Conservation (phyloP, 371 early-diverging fungal species). For the Syncephalastrum contaminatum region DNA sequence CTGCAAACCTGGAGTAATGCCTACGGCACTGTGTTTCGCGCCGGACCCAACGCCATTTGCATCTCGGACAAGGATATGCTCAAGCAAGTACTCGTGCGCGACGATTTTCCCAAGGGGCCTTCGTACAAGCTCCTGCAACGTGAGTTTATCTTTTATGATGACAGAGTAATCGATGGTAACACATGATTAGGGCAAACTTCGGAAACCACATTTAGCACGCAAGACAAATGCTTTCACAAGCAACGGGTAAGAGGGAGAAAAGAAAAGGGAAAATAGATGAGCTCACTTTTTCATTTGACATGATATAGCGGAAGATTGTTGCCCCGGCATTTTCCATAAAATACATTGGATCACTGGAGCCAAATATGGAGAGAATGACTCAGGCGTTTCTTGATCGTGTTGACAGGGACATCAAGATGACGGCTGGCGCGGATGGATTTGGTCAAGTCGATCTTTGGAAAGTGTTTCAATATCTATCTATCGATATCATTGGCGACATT, state of each 20-base stretch:
- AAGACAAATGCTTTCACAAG: conserved; percentile 3
- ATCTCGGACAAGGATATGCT: conserved; percentile 11
- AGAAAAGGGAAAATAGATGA: neutral
- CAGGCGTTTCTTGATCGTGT: conserved; percentile 19
- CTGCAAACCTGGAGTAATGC: too few relatives aligned
- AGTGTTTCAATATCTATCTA: conserved; percentile 25
- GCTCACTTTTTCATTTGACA: neutral
- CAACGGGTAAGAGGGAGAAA: conserved; percentile 6
- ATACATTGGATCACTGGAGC: conserved; percentile 40
- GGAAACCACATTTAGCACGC: neutral
- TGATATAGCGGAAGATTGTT: conserved; percentile 28
- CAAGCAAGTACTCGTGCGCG: conserved; percentile 5
- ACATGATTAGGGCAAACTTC: conserved; percentile 6
- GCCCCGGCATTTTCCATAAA: conserved; percentile 41
- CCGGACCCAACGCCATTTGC: neutral
- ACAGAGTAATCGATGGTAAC: neutral
- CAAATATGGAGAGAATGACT: conserved; percentile 18
- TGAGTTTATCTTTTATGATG: neutral
- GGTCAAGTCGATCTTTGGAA: conserved; percentile 29
- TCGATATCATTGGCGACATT: conserved; percentile 49
- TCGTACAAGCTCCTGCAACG: conserved; percentile 1
- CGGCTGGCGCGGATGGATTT: conserved; percentile 1
- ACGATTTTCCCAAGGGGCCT: conserved; percentile 7
- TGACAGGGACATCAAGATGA: conserved; percentile 5
- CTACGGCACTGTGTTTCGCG: neutral